Evolutionary conservation across 2,329 filamentous ascomycete species (phyloP), one percentile per base, ranked within the genome.

Genomic region (Curvularia hawaiiensis): DNA sequence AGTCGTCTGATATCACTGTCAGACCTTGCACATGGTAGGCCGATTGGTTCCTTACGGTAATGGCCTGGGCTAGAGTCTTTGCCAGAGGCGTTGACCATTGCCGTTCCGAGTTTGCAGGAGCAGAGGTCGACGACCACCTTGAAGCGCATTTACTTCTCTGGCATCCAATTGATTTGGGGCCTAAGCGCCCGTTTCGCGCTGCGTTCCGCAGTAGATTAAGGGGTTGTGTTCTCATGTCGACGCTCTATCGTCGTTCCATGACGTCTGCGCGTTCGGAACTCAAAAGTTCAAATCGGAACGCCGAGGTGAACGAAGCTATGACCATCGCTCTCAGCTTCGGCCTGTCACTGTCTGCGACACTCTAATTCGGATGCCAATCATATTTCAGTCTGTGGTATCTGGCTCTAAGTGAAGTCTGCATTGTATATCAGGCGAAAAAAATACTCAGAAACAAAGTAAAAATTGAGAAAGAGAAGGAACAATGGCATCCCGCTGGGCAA

Each of bases 21-120:
- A 64, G 58, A 31, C 20, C 10, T 12, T 39, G 12, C 38, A 16
- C 8, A 16, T 26, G 10, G 18, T 6, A 24, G 30, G 11, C 28
- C 4, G 24, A 35, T 33, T 47, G 44, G 9, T 33, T n/a, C 61
- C 75, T 53, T 83, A 96, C 93, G 64, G 88, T 89, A 63, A 98
- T 97, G 45, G 92, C 93, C 74, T 93, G 88, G 54, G 89, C 89
- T 49, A 98, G 84, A 66, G 90, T 89, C 75, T 95, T 94, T 8
- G 94, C 93, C 60, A 99, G 79, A 14, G 94, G 93, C 3, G 94
- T 99, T 2, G 93, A 96, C 92, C 93, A 97, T 80, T 90, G 80
- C 61, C 89, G 68, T 56, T 69, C 67, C 41, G 62, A 60, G 24
- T 46, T 52, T 24, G 64, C 50, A n/a, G 63, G 43, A 38, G 61